Evolutionary conservation across 768 basidiomycete species (phyloP), one percentile per base, ranked within the genome.

Genomic region (Jaapia argillacea): DNA sequence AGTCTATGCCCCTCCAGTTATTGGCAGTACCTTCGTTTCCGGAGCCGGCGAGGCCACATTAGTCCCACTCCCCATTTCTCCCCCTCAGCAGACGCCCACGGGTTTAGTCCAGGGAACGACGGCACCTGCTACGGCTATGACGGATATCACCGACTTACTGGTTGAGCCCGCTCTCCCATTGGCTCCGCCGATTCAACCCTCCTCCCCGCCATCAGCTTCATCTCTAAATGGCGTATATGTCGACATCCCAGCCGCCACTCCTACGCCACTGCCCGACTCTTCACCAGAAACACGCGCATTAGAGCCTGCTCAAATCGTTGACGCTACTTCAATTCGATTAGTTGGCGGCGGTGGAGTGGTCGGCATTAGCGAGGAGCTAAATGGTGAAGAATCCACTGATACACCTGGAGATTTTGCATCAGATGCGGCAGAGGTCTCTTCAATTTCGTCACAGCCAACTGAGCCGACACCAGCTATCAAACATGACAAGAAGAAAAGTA

Each of bases 401-500:
- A 33, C 16, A 10, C 28, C 28, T 10, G 28, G 16, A 10, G 28
- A 33, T 33, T 10, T 16, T 33, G 28, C 10, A 33, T 10, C 28
- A 10, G 28, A 33, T 10, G 28, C 10, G 10, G 28, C 28, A 10
- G 28, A 33, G 28, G 44, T 67, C 4, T 54, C 53, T 23, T 66
- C 67, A 5, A 58, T 58, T 26, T 60, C 57, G 18, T 62, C 71
- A 4, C 55, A 48, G 23, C 16, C 54, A 13, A 48, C 48, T 42
- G 7, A 49, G n/a, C 45, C 61, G 13, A 24, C 52, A 5, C 49
- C 45, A 52, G 59, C 45, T 24, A 50, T 45, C 43, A 54, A 71
- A 33, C 73, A 74, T 28, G 72, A 66, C 59, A 80, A 76, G 64
- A 74, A 67, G 47, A 76, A 69, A 57, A 79, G 78, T 55, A 66